Base-by-base conservation (phyloP, 352 stramenopile species). In the Phytophthora chlamydospora region DNA sequence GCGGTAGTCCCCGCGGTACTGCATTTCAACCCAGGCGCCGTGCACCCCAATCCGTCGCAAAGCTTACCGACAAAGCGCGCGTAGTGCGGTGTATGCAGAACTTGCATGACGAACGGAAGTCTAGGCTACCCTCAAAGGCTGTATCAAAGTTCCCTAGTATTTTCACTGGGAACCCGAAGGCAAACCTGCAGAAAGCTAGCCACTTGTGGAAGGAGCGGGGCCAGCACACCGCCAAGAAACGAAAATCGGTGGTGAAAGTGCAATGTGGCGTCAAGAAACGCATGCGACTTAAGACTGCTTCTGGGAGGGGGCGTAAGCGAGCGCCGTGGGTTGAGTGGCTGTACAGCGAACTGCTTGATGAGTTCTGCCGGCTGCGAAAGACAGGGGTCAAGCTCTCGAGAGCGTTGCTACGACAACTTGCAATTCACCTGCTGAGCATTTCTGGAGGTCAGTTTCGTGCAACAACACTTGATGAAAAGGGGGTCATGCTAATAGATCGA, bases 241-340 rank as follows among this genome's bases (percentile, higher is more conserved):
- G 21, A 6, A 35, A 1, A n/a, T 48, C 21, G 39, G n/a, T 44
- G 4, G 39, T 44, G 6, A 44, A 44, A 12, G 39, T 44, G 39
- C n/a, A 44, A 12, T 29, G n/a, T 29, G 39, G 39, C 27, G 39
- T 44, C 12, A 44, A 44, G 39, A 24, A 44, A 12, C 39, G 39
- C n/a, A 44, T 44, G 39, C 0, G 39, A 16, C 39, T 44, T 10
- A 44, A 44, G 39, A 4, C 39, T 29, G n/a, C 6, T 27, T 44
- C 39, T 44, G 39, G 39, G 13, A 24, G 39, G 17, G 35, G 35
- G 3, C 8, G 35, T 16, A 41, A 41, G 17, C 35, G 35, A 41
- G 35, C 35, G 7, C 35, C 35, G 12, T 41, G 39, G 39, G 39
- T 29, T 9, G 39, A 44, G 13, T 44, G 39, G n/a, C n/a, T 6